Base-by-base conservation (phyloP, 208 protist species). In the Vickermania spadyakhi region DNA sequence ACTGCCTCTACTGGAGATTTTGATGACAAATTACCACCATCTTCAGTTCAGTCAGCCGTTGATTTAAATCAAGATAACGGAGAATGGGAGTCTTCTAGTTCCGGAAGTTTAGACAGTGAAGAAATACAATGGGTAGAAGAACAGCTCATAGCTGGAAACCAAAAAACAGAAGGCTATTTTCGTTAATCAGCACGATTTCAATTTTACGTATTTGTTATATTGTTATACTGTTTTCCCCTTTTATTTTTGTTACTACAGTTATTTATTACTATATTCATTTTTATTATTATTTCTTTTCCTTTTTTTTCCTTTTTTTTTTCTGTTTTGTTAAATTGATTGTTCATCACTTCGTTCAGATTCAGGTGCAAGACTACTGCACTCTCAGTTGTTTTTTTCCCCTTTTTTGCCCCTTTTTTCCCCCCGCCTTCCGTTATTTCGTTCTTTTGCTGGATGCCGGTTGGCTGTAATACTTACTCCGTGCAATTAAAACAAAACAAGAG, bases 231-330 rank as follows among this genome's bases (percentile, higher is more conserved):
- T 52, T 27, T 52, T 21, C 7, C 22, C 23, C 14, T 3, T 31
- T 28, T 21, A 11, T 4, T 52, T 62, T 25, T 26, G 11, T 55
- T 28, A n/a, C n/a, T n/a, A n/a, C n/a, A n/a, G n/a, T n/a, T n/a
- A n/a, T n/a, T n/a, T n/a, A n/a, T n/a, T n/a, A n/a, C n/a, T 54
- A 26, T 25, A 41, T 62, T 26, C n/a, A 0, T 29, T 31, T 18
- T 28, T 21, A 23, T 62, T 62, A 0, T 36, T 55, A 31, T 26
- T 62, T 54, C 22, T 2, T 54, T 54, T 27, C 14, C 36, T 11
- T 62, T 26, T 31, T 27, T 26, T n/a, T 52, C 23, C 53, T 11
- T 62, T 31, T 54, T 22, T 31, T 56, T 64, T 26, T 64, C n/a
- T 64, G 23, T 64, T 14, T 51, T 2, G 21, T 11, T 61, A 27